Evolutionary conservation across 2,329 filamentous ascomycete species (phyloP), one percentile per base, ranked within the genome.

Genomic region (Coniochaeta pulveracea): DNA sequence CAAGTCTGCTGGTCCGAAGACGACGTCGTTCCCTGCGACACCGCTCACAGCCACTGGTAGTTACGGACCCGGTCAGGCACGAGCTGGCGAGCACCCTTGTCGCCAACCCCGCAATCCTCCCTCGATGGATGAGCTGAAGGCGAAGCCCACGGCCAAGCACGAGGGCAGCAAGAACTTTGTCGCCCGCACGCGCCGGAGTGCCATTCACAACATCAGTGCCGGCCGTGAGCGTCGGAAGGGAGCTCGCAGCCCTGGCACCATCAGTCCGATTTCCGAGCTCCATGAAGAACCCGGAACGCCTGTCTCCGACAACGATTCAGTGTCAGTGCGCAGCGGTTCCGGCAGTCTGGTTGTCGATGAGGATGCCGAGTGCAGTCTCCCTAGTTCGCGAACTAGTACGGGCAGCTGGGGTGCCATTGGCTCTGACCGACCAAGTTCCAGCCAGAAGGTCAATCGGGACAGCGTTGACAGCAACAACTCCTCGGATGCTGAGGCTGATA

Each of bases 121-220:
- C 10, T 77, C 84, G 10, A 70, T 96, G 33, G 91, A 98, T 45
- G 91, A 98, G 61, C 76, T 98, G 39, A 75, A 80, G 49, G 72
- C 80, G 14, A 91, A 88, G 60, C 91, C 91, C 2, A 96, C 89
- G 7, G 79, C 85, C 44, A 94, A 86, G 62, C 76, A 89, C 42
- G 89, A 96, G 56, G 91, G 89, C 16, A 95, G 89, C 76, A 80
- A 95, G 74, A 98, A 98, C 64, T 98, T 98, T 60, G 82, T 83
- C 9, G 78, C 86, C 36, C 86, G 91, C 40, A 88, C 93, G 49
- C 85, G 91, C 39, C 85, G 89, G 43, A 86, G 83, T 47, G 91
- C 91, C 17, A 78, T 98, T 27, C 79, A 88, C 63, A 95, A 86
- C 52, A 72, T 98, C 32, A 84, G 95, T 40, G 89, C 89, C 34